These are phyloP conservation scores for Aspergillus spinulosporus DNA, from an alignment of 2,329 filamentous ascomycete genomes.

Conservation along the genomic window DNA sequence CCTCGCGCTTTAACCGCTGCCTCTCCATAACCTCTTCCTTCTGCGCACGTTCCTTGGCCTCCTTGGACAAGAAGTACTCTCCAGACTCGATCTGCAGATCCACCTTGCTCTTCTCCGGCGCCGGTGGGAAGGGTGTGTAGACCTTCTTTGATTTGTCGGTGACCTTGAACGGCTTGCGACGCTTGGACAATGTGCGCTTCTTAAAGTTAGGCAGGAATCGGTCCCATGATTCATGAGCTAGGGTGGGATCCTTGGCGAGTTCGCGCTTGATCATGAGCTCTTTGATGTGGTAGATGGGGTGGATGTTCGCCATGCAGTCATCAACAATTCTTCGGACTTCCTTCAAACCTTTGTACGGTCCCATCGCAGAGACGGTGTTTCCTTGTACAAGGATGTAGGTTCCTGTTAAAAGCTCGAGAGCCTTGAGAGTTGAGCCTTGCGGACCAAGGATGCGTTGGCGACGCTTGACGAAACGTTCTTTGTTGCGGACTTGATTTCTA, in stretches of 20 bases:
- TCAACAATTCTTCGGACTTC: conserved; percentile 86
- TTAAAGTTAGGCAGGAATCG: conserved; percentile 97
- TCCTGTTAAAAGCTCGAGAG: conserved; percentile 84
- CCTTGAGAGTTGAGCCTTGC: conserved; percentile 88
- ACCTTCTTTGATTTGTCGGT: conserved; percentile 90
- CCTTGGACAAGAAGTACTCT: conserved; percentile 93
- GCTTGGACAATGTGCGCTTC: conserved; percentile 83
- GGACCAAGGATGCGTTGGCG: conserved; percentile 90
- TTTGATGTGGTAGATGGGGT: conserved; percentile 90
- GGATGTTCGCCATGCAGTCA: conserved; percentile 96
- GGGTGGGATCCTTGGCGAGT: conserved; percentile 81
- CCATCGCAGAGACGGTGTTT: conserved; percentile 92
- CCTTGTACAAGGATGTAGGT: conserved; percentile 96
- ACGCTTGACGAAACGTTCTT: conserved; percentile 93
- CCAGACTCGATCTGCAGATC: conserved; percentile 97
- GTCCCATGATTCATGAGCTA: conserved; percentile 90
- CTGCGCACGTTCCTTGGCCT: conserved; percentile 80
- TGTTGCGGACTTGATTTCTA: conserved; percentile 82
- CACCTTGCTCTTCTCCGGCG: conserved; percentile 98
- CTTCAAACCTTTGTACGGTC: conserved; percentile 87
- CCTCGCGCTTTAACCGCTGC: conserved; percentile 82
- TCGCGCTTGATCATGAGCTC: conserved; percentile 93
- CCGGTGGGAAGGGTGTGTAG: conserved; percentile 96
- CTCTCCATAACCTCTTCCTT: conserved; percentile 79
- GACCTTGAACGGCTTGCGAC: conserved; percentile 78